Conservation (phyloP, 202 grass and related monocot genomes). For the Brachypodium distachyon region DNA sequence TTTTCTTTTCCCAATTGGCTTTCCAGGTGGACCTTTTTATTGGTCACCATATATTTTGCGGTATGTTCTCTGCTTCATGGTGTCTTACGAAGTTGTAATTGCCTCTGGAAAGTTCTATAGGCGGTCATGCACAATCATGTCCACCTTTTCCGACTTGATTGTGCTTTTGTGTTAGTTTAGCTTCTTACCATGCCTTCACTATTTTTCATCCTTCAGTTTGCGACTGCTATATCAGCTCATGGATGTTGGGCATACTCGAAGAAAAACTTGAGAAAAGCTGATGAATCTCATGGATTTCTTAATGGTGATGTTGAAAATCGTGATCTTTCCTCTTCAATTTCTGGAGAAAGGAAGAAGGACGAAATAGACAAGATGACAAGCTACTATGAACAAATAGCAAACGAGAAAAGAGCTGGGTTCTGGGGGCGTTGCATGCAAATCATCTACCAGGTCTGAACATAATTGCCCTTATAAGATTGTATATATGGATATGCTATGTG, state of each 20-base stretch:
- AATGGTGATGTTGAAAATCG: slow-evolving; percentile 44
- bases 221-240: slow-evolving; percentile 55
- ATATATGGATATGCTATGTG: background rate
- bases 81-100: background rate
- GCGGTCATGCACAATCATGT: background rate
- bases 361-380: background rate
- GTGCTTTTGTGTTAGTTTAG: background rate
- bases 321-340: slow-evolving; percentile 15
- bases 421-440: slow-evolving; percentile 73
- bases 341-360: slow-evolving; percentile 25
- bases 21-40: slow-evolving; percentile 85
- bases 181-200: background rate
- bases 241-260: slow-evolving; percentile 65
- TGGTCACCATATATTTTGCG: slow-evolving; percentile 71
- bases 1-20: slow-evolving; percentile 14
- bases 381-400: slow-evolving; percentile 46
- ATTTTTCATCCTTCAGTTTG: slow-evolving; percentile 50
- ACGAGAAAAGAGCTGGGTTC: slow-evolving; percentile 57
- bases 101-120: background rate
- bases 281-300: slow-evolving; percentile 53
- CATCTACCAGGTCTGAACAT: slow-evolving; percentile 63
- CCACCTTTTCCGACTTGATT: background rate
- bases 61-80: slow-evolving; percentile 31
- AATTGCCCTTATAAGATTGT: background rate
- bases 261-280: slow-evolving; percentile 27